Percentiles rank a stretch among this genome's conserved stretches.
Conservation (phyloP, 352 stramenopile genomes). For the Phytophthora pseudosyringae region DNA sequence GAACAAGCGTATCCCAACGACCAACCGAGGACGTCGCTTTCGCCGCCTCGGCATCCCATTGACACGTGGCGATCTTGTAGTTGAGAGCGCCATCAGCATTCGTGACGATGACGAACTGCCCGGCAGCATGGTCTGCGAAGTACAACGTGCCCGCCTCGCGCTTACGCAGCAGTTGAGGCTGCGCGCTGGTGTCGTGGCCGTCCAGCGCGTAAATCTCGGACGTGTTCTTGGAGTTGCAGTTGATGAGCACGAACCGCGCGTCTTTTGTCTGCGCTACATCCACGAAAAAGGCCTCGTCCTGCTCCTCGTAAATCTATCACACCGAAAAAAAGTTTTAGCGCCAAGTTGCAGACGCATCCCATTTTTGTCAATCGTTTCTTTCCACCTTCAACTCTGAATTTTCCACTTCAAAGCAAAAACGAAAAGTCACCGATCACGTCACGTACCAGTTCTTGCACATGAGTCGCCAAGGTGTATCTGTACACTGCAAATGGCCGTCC, state of each 20-base stretch:
- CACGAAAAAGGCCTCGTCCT: conserved; percentile 80
- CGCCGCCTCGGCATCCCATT: conserved; percentile 1
- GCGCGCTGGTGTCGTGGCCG: conserved; percentile 26
- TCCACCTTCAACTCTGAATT: conserved; percentile 8
- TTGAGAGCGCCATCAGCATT: conserved; percentile 76
- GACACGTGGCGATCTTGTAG: conserved; percentile 74
- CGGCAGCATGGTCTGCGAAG: conserved; percentile 82
- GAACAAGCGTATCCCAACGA: conserved; percentile 57
- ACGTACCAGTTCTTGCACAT: conserved; percentile 62
- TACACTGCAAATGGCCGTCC: conserved; percentile 71
- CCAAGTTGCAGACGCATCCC: conserved; percentile 17
- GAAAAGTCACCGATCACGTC: conserved; percentile 5
- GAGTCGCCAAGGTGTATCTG: conserved; percentile 58
- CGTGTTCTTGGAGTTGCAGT: conserved; percentile 88
- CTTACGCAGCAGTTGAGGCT: conserved; percentile 52
- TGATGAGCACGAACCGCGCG: conserved; percentile 79
- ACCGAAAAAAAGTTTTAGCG: conserved; percentile 3
- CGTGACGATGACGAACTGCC: conserved; percentile 82
- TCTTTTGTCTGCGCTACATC: conserved; percentile 89
- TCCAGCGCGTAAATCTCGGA: conserved; percentile 83
- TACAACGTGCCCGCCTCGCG: conserved; percentile 75
- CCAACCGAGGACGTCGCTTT: conserved; percentile 4
- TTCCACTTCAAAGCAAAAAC: conserved; percentile 22
- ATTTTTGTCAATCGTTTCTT: conserved; percentile 15
- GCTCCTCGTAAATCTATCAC: conserved; percentile 76